A percentile compares a stretch with the other conserved stretches of the same genome.
phyloP scores from a whole-genome alignment of 2,329 filamentous ascomycete species.

The Monosporascus ibericus region DNA sequence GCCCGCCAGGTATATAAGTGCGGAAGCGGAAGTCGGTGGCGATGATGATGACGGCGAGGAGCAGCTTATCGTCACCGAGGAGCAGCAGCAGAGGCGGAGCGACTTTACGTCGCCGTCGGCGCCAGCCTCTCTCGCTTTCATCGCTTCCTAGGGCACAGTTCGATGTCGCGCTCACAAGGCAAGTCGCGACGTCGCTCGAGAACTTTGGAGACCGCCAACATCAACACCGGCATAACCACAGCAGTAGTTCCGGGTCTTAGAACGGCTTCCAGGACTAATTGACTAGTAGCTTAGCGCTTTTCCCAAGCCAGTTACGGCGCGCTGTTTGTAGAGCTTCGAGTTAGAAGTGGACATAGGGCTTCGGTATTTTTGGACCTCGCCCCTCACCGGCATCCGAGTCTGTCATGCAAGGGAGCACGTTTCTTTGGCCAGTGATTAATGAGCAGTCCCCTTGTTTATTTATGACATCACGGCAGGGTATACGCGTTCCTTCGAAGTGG shows the following conservation, averaged over 20 bases:
- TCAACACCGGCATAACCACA: neutral
- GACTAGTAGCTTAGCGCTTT: no score
- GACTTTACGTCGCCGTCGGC: neutral
- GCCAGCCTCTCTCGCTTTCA: no score
- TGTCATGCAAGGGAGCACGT: no score
- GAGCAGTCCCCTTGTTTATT: no score
- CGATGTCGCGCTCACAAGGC: conserved; percentile 1
- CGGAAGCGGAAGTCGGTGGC: neutral
- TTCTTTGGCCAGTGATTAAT: no score
- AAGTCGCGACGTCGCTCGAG: conserved; percentile 3
- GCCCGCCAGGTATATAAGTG: neutral
- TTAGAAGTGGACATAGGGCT: no score
- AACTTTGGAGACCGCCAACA: neutral
- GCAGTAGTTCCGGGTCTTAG: neutral
- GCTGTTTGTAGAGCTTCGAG: no score
- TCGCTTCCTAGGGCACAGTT: neutral
- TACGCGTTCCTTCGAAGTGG: no score
- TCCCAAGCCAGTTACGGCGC: no score
- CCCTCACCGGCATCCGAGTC: no score
- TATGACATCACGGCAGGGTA: no score
- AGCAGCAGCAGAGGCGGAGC: neutral
- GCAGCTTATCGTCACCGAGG: conserved; percentile 13
- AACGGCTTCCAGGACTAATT: neutral
- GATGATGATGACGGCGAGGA: conserved; percentile 8
- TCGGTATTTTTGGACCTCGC: no score